A percentile compares a stretch with the other conserved stretches of the same genome.
These are phyloP conservation scores for Eucalyptus sideroxylon DNA, from an alignment of 345 rosid genomes.

Conservation along the genomic window DNA sequence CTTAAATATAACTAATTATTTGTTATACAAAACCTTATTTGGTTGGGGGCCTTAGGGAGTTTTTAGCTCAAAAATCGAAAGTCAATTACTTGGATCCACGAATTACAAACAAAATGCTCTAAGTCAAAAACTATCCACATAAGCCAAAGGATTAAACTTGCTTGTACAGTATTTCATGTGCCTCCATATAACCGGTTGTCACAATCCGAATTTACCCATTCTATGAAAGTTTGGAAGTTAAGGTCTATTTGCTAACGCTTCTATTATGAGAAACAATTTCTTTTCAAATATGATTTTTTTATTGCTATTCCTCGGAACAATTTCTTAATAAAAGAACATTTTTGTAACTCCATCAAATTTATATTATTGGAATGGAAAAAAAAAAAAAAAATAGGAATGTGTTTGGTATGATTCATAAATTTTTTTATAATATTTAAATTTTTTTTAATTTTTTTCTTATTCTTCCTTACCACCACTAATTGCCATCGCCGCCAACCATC, in stretches of 20 bases:
- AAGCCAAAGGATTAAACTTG: neutral
- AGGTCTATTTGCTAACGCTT: accelerated
- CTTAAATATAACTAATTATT: neutral
- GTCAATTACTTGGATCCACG: neutral
- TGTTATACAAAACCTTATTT: neutral
- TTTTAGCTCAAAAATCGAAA: neutral
- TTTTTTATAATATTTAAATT: too few species aligned
- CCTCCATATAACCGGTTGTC: neutral
- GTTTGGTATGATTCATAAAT: accelerated
- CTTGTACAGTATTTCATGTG: neutral
- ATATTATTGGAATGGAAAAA: accelerated
- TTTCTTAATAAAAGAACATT: too few species aligned
- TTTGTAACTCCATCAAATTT: accelerated
- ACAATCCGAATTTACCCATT: neutral
- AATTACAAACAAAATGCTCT: accelerated
- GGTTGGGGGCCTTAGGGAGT: neutral
- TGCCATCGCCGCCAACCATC: too few species aligned
- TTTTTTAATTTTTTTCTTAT: too few species aligned
- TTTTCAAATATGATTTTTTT: accelerated
- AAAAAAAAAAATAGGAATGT: too few species aligned
- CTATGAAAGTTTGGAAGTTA: neutral
- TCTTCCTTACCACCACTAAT: too few species aligned
- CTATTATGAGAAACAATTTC: accelerated
- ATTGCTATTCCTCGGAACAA: accelerated
- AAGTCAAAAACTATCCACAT: neutral